These are phyloP conservation scores for Hansfordia pulvinata DNA, from an alignment of 2,329 filamentous ascomycete genomes.

Conservation along the genomic window DNA sequence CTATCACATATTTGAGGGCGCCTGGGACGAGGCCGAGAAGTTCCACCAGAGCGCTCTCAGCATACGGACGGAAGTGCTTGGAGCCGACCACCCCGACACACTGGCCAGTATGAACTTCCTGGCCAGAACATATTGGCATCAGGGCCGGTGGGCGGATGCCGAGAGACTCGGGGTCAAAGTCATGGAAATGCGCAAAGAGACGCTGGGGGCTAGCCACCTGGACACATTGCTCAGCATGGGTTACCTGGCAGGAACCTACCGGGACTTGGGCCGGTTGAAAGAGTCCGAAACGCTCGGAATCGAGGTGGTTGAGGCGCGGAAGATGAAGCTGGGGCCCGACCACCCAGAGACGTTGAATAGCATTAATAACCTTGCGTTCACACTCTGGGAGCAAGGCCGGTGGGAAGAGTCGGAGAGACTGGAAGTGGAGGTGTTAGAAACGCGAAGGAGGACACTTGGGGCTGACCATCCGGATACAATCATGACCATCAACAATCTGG, in stretches of 20 bases:
- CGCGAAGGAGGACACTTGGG: conserved; percentile 2
- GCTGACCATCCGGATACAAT: conserved; percentile 3
- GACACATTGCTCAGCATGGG: conserved; percentile 2
- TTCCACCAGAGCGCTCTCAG: too few species aligned
- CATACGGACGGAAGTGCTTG: neutral
- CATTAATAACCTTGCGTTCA: conserved; percentile 1
- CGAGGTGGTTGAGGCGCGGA: neutral
- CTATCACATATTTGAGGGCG: conserved; percentile 1
- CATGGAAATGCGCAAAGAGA: conserved; percentile 1
- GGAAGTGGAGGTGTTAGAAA: conserved; percentile 2
- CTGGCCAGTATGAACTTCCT: conserved; percentile 4
- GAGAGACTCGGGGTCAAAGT: conserved; percentile 2
- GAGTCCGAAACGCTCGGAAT: too few species aligned
- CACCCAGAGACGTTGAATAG: neutral
- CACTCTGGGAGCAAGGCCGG: neutral
- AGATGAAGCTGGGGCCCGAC: conserved; percentile 1
- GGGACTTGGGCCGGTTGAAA: too few species aligned
- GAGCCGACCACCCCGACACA: neutral
- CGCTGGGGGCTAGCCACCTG: conserved; percentile 1
- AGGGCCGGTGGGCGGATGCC: conserved; percentile 3
- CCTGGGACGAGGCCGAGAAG: conserved; percentile 4
- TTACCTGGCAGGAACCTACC: too few species aligned
- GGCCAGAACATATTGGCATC: neutral
- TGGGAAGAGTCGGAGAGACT: conserved; percentile 3
- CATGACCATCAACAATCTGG: conserved; percentile 3